These are phyloP conservation scores for Tolypocladium guangdongense DNA, from an alignment of 2,329 filamentous ascomycete species.

Conservation along the genomic window DNA sequence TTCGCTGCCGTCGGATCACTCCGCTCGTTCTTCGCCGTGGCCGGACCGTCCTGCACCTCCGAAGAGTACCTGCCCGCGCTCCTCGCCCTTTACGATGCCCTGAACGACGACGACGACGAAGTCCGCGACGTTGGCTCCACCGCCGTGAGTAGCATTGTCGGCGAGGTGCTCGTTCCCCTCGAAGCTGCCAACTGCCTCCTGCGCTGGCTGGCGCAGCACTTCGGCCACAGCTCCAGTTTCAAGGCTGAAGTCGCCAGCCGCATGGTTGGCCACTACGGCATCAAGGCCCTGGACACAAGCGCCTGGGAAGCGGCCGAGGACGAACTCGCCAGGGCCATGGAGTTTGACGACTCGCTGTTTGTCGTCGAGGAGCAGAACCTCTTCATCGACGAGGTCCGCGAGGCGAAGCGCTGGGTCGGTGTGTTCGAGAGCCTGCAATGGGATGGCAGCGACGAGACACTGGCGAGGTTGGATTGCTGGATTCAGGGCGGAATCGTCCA, in stretches of 20 bases:
- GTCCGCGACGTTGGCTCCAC: conserved; percentile 56
- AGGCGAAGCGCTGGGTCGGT: conserved; percentile 57
- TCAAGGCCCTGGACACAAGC: conserved; percentile 2
- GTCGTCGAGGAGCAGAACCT: conserved; percentile 86
- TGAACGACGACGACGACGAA: conserved; percentile 90
- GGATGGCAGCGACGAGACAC: conserved; percentile 10
- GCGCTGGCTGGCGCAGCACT: conserved; percentile 26
- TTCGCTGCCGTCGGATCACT: conserved; percentile 48
- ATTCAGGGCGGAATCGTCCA: conserved; percentile 34
- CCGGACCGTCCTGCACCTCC: conserved; percentile 10
- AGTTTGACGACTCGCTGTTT: conserved; percentile 62
- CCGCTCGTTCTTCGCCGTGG: conserved; percentile 32
- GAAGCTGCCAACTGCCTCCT: conserved; percentile 36
- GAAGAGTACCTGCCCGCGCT: conserved; percentile 42
- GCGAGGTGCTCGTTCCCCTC: conserved; percentile 31
- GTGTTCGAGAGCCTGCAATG: conserved; percentile 27
- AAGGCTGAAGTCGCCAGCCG: conserved; percentile 27
- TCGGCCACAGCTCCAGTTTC: conserved; percentile 26
- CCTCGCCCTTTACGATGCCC: conserved; percentile 59
- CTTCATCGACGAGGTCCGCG: conserved; percentile 74
- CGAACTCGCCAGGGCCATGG: conserved; percentile 34
- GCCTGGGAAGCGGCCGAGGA: conserved; percentile 17
- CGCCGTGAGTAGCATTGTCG: conserved; percentile 36
- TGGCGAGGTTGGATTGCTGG: conserved; percentile 32
- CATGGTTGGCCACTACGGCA: conserved; percentile 20